These are phyloP conservation scores for Candida awuae DNA, from an alignment of 805 yeast species.

Conservation along the genomic window DNA sequence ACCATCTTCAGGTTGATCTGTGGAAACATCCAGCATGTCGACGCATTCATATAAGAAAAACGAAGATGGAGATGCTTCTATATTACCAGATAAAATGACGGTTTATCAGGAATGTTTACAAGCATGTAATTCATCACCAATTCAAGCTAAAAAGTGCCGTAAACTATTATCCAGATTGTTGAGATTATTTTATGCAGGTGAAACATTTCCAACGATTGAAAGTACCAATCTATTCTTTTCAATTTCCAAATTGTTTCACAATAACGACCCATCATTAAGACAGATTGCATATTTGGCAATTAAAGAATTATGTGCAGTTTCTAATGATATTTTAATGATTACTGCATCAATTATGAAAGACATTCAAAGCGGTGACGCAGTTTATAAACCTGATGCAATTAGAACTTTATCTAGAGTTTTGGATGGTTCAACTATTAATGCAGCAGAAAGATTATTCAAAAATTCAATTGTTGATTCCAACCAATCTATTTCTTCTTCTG, in stretches of 20 bases:
- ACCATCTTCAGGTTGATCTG: not conserved
- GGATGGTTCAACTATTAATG: slow-evolving; percentile 84
- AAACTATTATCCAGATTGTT: slow-evolving; percentile 71
- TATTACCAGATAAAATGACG: slow-evolving; percentile 89
- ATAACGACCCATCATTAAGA: slow-evolving; percentile 77
- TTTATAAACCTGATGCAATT: slow-evolving; percentile 90
- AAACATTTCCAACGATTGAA: slow-evolving; percentile 77
- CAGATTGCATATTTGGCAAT: slow-evolving; percentile 91
- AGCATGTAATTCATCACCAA: slow-evolving; percentile 86
- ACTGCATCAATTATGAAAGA: slow-evolving; percentile 98
- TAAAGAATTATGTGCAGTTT: slow-evolving; percentile 76
- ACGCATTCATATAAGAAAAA: slow-evolving; percentile 74
- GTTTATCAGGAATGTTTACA: slow-evolving; percentile 92
- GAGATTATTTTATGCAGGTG: slow-evolving; percentile 79
- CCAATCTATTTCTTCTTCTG: slow-evolving; percentile 88
- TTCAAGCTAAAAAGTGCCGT: slow-evolving; percentile 83
- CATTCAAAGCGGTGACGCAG: slow-evolving; percentile 78
- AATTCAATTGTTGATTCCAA: slow-evolving; percentile 88
- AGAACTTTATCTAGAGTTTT: slow-evolving; percentile 84
- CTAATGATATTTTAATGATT: slow-evolving; percentile 93
- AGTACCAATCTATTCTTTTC: slow-evolving; percentile 91
- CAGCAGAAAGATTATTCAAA: slow-evolving; percentile 87
- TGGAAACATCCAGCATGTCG: slow-evolving; percentile 47
- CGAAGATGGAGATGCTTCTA: slow-evolving; percentile 65
- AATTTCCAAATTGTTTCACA: slow-evolving; percentile 90